Evolutionary conservation across 805 yeast genomes (phyloP).

Genomic region (Danielozyma ontarioensis): DNA sequence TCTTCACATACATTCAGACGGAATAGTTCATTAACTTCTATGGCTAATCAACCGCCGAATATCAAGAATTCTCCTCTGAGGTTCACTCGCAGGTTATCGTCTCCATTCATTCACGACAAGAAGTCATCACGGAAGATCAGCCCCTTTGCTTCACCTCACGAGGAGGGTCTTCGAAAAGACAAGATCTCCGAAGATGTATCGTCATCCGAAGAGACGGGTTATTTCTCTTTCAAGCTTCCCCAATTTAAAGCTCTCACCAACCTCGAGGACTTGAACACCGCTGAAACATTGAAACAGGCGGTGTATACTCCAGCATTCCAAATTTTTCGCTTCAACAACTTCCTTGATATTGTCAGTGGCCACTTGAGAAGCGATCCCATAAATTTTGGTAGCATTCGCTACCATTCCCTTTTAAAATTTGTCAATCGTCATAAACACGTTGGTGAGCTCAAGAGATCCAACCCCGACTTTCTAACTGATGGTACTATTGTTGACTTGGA

Average conservation of each 20-base stretch:
- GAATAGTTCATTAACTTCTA: conserved; percentile 14
- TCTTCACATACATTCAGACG: conserved; percentile 7
- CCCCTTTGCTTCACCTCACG: neutral
- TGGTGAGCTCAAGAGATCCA: conserved; percentile 3
- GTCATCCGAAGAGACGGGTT: neutral
- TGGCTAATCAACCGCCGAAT: conserved; percentile 2
- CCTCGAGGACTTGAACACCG: conserved; percentile 20
- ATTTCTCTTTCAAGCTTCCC: conserved; percentile 5
- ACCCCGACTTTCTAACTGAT: conserved; percentile 4
- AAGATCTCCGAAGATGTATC: neutral
- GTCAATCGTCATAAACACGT: conserved; percentile 14
- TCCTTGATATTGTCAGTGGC: conserved; percentile 23
- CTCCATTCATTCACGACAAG: neutral
- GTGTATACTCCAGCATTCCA: conserved; percentile 26
- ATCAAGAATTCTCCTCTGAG: neutral
- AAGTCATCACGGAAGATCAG: neutral
- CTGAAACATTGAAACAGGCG: conserved; percentile 13
- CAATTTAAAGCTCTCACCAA: conserved; percentile 16
- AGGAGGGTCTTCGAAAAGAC: neutral
- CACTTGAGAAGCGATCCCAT: conserved; percentile 33
- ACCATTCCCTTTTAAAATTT: conserved; percentile 26
- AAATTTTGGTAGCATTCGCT: conserved; percentile 31
- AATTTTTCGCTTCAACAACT: conserved; percentile 24
- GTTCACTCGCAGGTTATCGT: neutral
- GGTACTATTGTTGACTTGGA: conserved; percentile 23